Percentiles rank a stretch among this genome's conserved stretches.
These are phyloP conservation scores for Pseudonitzschia delicatissima DNA, from an alignment of 108 stramenopile genomes.

Conservation along the genomic window DNA sequence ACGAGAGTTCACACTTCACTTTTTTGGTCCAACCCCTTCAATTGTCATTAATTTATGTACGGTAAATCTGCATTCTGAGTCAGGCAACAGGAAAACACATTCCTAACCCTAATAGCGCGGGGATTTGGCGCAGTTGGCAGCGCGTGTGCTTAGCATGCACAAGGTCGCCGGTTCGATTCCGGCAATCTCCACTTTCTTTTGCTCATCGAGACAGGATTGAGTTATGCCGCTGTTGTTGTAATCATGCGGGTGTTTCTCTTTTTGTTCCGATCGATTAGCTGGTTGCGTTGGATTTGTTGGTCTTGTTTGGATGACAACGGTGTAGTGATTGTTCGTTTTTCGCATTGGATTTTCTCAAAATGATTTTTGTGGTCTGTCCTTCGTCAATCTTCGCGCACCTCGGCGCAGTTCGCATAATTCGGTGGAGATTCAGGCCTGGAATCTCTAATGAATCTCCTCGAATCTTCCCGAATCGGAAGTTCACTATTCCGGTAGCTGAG, in stretches of 20 bases:
- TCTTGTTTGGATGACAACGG: background rate
- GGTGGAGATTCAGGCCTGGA: no score
- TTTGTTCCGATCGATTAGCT: no score
- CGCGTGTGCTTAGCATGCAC: conserved; percentile 94
- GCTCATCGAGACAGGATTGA: no score
- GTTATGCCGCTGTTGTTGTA: no score
- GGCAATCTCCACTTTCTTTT: conserved; percentile 44
- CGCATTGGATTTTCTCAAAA: background rate
- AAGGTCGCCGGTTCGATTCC: conserved; percentile 88
- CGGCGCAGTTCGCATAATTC: background rate
- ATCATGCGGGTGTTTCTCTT: no score
- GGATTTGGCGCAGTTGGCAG: conserved; percentile 92
- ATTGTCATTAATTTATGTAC: no score
- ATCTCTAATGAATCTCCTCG: background rate
- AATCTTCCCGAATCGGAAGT: background rate
- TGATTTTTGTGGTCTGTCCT: background rate
- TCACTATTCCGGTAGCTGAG: background rate
- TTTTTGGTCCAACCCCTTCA: no score
- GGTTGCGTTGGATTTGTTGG: no score
- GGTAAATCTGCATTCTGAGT: no score
- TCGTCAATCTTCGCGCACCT: background rate
- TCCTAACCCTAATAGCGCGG: no score
- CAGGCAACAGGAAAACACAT: no score
- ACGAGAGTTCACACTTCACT: no score
- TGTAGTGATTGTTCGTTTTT: background rate